Evolutionary conservation across 352 stramenopile genomes (phyloP).

Genomic region (Phytophthora foliorum): DNA sequence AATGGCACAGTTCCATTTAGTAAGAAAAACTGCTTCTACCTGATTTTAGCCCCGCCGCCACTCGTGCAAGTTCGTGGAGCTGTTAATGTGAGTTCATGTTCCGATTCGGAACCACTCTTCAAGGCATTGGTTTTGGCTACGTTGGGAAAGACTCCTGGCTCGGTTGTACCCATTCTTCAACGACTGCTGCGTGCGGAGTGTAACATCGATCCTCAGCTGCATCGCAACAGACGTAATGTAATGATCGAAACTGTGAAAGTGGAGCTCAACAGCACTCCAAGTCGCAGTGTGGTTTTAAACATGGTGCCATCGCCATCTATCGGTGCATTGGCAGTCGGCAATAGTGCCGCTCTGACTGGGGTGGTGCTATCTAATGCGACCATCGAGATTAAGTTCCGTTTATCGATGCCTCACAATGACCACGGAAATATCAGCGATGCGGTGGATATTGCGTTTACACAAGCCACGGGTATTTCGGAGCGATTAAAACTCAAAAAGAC

Average conservation of each 20-base stretch:
- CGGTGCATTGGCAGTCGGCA: constrained; percentile 13
- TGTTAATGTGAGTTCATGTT: constrained; percentile 35
- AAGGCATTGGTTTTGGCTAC: constrained; percentile 34
- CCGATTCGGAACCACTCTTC: constrained; percentile 44
- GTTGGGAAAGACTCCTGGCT: constrained; percentile 17
- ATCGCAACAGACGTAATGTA: constrained; percentile 55
- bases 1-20: constrained; percentile 33
- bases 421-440: constrained; percentile 45
- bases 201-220: constrained; percentile 42
- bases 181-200: constrained; percentile 48
- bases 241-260: constrained; percentile 43
- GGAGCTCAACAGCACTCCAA: constrained; percentile 33
- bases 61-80: constrained; percentile 53
- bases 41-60: constrained; percentile 57
- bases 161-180: constrained; percentile 44
- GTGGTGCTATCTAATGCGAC: constrained; percentile 31
- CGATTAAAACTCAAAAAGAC: constrained; percentile 31
- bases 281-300: constrained; percentile 34
- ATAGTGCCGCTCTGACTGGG: background rate
- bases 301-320: constrained; percentile 21
- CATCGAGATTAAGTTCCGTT: constrained; percentile 50
- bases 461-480: constrained; percentile 43
- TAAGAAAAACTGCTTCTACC: constrained; percentile 51
- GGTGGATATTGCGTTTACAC: constrained; percentile 37
- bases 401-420: constrained; percentile 57